phyloP scores from a whole-genome alignment of 75 land plant genomes.

The Cryptomeria japonica region DNA sequence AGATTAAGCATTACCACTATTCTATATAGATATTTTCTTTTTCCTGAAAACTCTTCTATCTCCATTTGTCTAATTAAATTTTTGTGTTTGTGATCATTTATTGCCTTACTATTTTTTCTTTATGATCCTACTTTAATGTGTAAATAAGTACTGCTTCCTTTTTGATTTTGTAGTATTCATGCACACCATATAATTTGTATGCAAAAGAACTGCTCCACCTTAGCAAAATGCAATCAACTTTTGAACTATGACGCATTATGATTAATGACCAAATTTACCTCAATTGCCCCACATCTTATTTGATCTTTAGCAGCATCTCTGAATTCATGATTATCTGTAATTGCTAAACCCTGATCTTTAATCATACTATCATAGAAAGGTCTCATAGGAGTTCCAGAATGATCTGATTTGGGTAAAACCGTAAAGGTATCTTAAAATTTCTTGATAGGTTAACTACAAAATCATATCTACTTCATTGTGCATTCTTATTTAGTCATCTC shows the following conservation, averaged over 20 bases:
- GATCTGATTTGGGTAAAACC: too few relatives aligned
- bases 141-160: background rate
- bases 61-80: background rate
- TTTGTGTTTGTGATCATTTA: background rate
- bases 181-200: background rate
- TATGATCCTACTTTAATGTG: background rate
- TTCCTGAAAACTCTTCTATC: background rate
- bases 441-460: too few relatives aligned
- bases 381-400: too few relatives aligned
- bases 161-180: background rate
- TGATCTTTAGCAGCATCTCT: too few relatives aligned
- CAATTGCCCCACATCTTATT: too few relatives aligned
- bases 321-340: too few relatives aligned
- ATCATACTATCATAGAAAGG: too few relatives aligned
- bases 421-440: too few relatives aligned
- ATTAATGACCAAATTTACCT: too few relatives aligned
- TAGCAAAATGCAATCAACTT: background rate
- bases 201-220: background rate
- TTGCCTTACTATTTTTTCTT: background rate
- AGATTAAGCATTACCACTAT: background rate
- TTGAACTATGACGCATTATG: background rate
- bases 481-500: too few relatives aligned
- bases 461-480: too few relatives aligned
- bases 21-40: background rate
- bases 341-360: too few relatives aligned